These are phyloP conservation scores for Diaporthe destruens DNA, from an alignment of 2,329 filamentous ascomycete genomes.

Conservation along the genomic window DNA sequence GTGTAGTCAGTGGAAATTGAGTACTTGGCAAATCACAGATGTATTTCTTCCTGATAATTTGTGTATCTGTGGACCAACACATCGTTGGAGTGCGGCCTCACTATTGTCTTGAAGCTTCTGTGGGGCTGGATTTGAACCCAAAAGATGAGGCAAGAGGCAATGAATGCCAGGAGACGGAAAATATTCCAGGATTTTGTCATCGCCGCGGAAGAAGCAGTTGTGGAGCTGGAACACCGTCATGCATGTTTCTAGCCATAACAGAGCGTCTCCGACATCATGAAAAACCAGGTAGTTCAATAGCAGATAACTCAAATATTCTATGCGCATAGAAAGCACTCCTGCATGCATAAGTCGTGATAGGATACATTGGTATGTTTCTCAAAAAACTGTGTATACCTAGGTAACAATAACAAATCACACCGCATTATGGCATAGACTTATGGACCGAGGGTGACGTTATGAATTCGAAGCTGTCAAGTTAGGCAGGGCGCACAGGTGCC, in stretches of 20 bases:
- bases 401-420: background rate
- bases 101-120: background rate
- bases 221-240: background rate
- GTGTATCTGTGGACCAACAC: background rate
- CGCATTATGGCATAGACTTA: too few species aligned
- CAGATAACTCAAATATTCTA: background rate
- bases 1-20: too few species aligned
- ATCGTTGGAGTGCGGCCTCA: background rate
- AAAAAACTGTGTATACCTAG: background rate
- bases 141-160: background rate
- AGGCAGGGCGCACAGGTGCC: background rate
- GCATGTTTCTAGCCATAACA: background rate
- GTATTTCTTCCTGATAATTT: background rate
- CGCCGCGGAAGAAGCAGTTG: too few species aligned
- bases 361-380: background rate
- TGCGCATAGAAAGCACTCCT: background rate
- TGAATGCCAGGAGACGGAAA: background rate
- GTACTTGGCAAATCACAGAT: background rate
- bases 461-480: background rate
- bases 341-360: background rate
- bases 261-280: background rate
- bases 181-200: background rate
- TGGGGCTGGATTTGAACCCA: slow-evolving; percentile 7
- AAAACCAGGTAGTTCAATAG: background rate
- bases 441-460: too few species aligned